phyloP scores from a whole-genome alignment of 305 asterid species.

The Solanum chacoense region DNA sequence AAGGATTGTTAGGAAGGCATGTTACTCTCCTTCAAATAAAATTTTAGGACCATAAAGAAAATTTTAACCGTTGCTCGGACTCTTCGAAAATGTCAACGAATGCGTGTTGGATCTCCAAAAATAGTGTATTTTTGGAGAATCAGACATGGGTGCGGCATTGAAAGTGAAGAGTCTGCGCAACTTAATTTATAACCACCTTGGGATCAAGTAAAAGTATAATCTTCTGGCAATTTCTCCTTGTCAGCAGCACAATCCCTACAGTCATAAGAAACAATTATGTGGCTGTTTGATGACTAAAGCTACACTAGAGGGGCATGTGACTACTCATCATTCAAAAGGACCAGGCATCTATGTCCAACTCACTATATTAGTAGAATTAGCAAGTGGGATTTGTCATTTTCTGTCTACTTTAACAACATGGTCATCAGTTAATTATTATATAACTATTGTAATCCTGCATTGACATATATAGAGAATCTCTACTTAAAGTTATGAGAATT shows the following conservation, averaged over 20 bases:
- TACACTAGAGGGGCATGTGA: slow-evolving; percentile 34
- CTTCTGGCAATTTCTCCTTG: neutral
- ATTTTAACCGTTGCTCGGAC: neutral
- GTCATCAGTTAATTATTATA: slow-evolving; percentile 26
- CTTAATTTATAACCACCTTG: neutral
- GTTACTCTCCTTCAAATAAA: neutral
- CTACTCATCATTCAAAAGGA: slow-evolving; percentile 28
- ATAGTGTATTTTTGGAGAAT: neutral
- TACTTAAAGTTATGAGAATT: slow-evolving; percentile 12
- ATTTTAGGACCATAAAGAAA: neutral
- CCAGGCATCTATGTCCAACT: slow-evolving; percentile 33
- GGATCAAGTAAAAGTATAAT: neutral
- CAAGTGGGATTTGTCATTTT: slow-evolving; percentile 66
- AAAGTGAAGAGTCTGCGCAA: neutral
- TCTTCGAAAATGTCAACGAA: neutral
- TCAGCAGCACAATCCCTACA: neutral
- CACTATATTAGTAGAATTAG: slow-evolving; percentile 22
- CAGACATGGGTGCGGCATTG: neutral
- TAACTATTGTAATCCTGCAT: slow-evolving; percentile 22
- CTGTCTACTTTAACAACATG: slow-evolving; percentile 35
- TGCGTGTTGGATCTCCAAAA: neutral
- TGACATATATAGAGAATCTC: slow-evolving; percentile 10
- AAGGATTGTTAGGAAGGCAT: neutral
- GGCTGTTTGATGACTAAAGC: neutral
- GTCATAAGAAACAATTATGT: slow-evolving; percentile 16